phyloP scores from a whole-genome alignment of 371 early-diverging fungal species.

The Mortierella sp. region DNA sequence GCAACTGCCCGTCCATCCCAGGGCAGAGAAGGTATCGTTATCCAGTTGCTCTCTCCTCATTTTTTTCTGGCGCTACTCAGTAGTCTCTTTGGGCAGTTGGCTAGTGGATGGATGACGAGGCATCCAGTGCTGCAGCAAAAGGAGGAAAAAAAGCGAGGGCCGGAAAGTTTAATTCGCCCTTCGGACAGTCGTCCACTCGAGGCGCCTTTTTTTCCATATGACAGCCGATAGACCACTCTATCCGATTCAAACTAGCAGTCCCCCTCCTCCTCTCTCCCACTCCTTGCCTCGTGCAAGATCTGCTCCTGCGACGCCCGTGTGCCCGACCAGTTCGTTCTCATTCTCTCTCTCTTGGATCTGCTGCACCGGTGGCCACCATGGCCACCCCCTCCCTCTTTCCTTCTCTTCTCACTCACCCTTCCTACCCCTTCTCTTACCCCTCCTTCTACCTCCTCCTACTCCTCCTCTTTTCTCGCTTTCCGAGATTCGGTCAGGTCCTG shows the following conservation, averaged over 20 bases:
- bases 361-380: conserved; percentile 23
- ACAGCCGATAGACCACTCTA: neutral
- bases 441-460: conserved; percentile 6
- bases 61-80: no score
- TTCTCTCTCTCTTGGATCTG: neutral
- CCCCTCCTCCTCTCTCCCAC: neutral
- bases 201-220: conserved; percentile 1
- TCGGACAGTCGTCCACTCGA: neutral
- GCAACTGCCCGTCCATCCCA: no score
- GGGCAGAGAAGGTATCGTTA: no score
- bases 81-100: no score
- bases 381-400: conserved; percentile 13
- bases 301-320: neutral
- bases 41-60: no score
- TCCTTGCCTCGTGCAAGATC: neutral
- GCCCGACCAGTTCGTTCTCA: neutral
- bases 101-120: no score
- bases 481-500: no score
- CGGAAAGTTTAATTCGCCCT: conserved; percentile 9
- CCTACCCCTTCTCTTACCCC: neutral
- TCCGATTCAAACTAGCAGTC: conserved; percentile 7
- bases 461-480: conserved; percentile 9
- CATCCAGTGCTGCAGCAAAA: neutral
- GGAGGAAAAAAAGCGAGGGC: neutral
- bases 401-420: conserved; percentile 11